Percentiles rank a stretch among this genome's conserved stretches.
phyloP scores from a whole-genome alignment of 768 basidiomycete genomes.

The Clavulina sp. region DNA sequence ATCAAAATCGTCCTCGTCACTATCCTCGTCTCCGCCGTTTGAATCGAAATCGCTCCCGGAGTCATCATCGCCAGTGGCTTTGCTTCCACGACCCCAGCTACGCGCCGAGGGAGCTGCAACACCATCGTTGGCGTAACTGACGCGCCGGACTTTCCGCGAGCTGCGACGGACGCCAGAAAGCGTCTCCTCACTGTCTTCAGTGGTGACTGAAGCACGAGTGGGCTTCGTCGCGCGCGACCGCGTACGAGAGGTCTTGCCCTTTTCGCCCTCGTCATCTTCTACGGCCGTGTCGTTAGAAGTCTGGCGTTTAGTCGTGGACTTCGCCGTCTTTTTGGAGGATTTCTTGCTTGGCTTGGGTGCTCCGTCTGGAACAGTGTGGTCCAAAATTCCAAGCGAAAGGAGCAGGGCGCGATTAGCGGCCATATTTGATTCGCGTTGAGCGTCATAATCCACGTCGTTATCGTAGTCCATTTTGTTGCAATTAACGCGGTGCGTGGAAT shows the following conservation, averaged over 20 bases:
- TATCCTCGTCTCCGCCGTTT: no score
- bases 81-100: no score
- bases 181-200: background rate
- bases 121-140: background rate
- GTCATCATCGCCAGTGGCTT: no score
- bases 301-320: no score
- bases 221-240: background rate
- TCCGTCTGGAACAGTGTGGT: background rate
- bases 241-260: background rate
- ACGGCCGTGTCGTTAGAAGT: no score
- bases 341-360: slow-evolving; percentile 8
- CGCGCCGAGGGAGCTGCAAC: no score
- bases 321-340: background rate
- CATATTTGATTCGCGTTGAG: slow-evolving; percentile 6
- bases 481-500: no score
- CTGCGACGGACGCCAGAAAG: background rate
- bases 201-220: background rate
- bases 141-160: background rate
- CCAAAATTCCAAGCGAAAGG: background rate
- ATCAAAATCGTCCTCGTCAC: no score
- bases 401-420: background rate
- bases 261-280: background rate
- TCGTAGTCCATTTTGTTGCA: background rate
- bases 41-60: no score
- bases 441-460: slow-evolving; percentile 3